Base-by-base conservation (phyloP, 2,329 filamentous ascomycete species). In the Hortaea sp. region DNA sequence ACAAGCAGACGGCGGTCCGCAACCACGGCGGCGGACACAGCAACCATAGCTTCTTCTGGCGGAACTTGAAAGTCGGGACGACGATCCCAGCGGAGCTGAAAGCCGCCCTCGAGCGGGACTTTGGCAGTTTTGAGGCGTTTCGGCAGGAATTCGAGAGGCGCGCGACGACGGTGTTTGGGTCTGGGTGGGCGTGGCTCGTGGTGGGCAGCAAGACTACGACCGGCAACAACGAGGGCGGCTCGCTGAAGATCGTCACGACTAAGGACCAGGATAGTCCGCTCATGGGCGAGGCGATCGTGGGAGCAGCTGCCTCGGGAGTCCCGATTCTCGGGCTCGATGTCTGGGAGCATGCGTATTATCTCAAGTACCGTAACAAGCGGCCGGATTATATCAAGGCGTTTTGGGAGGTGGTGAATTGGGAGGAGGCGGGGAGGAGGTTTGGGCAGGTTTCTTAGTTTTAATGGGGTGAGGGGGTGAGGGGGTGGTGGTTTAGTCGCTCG, bases 31-130 rank as follows among this genome's bases (percentile, higher is more conserved):
- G 89, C 39, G 89, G 89, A 5, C 88, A 95, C 72, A 83, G 94
- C 69, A 95, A 95, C 72, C 89, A 95, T 73, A 82, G 80, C 0
- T 79, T 95, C 32, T 95, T 95, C 75, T 95, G 88, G 88, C 81
- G 85, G 69, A 89, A 88, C 66, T 51, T 65, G 7, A 75, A 94
- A 12, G 79, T 75, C 2, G 77, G 81, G 6, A 75, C 84, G 1
- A 70, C 77, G 41, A 65, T 75, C 3, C 68, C 73, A 4, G 79
- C 82, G 0, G 68, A 70, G 13, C 71, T 94, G 5, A 55, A 72
- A 6, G 70, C 72, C 1, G 81, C 80, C 6, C 82, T 94, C 55
- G 66, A 70, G 42, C 67, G 70, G 45, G 77, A 76, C 2, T 94
- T 82, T 76, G 85, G 85, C n/a, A 75, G 76, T 48, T 65, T 88